phyloP scores from a whole-genome alignment of 2,329 filamentous ascomycete species.

The Claviceps maximensis region DNA sequence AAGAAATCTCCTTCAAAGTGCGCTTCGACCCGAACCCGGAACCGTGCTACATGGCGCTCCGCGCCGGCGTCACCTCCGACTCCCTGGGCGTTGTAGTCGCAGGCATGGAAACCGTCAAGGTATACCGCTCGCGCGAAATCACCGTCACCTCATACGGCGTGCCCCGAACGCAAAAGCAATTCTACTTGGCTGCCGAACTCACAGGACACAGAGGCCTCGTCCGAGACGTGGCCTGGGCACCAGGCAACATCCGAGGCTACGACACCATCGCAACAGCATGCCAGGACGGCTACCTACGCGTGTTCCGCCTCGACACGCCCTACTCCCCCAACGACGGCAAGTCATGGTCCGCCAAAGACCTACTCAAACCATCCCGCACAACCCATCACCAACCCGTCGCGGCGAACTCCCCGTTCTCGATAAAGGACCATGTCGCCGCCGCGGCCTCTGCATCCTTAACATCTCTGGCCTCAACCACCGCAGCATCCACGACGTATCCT shows the following conservation, averaged over 20 bases:
- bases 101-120: slow-evolving; percentile 67
- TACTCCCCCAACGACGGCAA: slow-evolving; percentile 32
- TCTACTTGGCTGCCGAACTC: slow-evolving; percentile 73
- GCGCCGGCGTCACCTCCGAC: slow-evolving; percentile 69
- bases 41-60: slow-evolving; percentile 62
- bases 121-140: slow-evolving; percentile 64
- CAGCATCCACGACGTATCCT: slow-evolving; percentile 19
- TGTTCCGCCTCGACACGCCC: slow-evolving; percentile 68
- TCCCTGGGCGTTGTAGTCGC: slow-evolving; percentile 73
- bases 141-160: slow-evolving; percentile 38
- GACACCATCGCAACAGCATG: slow-evolving; percentile 86
- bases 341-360: slow-evolving; percentile 34
- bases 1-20: slow-evolving; percentile 77
- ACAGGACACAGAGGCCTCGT: slow-evolving; percentile 63
- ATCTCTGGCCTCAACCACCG: slow-evolving; percentile 1
- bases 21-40: slow-evolving; percentile 81
- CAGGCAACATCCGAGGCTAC: slow-evolving; percentile 78
- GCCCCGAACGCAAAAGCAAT: slow-evolving; percentile 52
- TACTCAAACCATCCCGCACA: slow-evolving; percentile 18
- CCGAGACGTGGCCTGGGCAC: slow-evolving; percentile 82
- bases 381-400: not conserved
- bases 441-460: slow-evolving; percentile 4
- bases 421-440: slow-evolving; percentile 15
- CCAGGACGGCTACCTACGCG: slow-evolving; percentile 78
- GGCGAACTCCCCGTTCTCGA: slow-evolving; percentile 10